phyloP scores from a whole-genome alignment of 2,329 filamentous ascomycete genomes.

The Fusarium sp. region DNA sequence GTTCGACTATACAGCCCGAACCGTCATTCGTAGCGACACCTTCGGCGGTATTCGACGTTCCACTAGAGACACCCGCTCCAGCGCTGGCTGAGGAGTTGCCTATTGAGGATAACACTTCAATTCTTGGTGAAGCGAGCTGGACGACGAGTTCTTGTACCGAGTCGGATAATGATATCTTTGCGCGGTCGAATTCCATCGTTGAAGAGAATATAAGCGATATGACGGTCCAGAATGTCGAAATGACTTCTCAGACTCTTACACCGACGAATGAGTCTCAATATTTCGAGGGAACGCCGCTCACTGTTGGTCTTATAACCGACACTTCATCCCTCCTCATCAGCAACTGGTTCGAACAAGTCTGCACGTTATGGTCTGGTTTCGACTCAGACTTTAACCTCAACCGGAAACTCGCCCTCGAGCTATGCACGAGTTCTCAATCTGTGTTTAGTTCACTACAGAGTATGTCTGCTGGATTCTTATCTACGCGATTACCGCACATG shows the following conservation, averaged over 20 bases:
- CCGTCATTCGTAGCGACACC: neutral
- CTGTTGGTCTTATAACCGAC: conserved; percentile 42
- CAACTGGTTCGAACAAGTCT: conserved; percentile 55
- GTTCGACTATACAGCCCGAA: conserved; percentile 16
- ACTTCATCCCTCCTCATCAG: conserved; percentile 49
- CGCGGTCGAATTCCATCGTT: conserved; percentile 4
- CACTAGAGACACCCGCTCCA: neutral
- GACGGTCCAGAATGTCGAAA: conserved; percentile 7
- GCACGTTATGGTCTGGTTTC: conserved; percentile 54
- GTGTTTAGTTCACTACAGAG: conserved; percentile 54
- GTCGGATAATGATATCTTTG: conserved; percentile 25
- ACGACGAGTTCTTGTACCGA: conserved; percentile 28
- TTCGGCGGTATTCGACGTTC: neutral
- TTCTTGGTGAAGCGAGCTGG: conserved; percentile 24
- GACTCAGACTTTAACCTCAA: conserved; percentile 54
- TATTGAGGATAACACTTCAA: conserved; percentile 4
- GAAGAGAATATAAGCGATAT: neutral
- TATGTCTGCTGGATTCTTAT: conserved; percentile 54
- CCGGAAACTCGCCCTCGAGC: conserved; percentile 50
- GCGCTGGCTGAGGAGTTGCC: conserved; percentile 12
- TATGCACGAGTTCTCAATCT: conserved; percentile 51
- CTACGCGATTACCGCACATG: conserved; percentile 50
- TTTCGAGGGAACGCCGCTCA: conserved; percentile 21
- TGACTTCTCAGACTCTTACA: conserved; percentile 5
- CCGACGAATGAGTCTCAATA: conserved; percentile 21